Evolutionary conservation across 306 rosid species (phyloP), one percentile per base, ranked within the genome.

Genomic region (Crataegus laevigata): DNA sequence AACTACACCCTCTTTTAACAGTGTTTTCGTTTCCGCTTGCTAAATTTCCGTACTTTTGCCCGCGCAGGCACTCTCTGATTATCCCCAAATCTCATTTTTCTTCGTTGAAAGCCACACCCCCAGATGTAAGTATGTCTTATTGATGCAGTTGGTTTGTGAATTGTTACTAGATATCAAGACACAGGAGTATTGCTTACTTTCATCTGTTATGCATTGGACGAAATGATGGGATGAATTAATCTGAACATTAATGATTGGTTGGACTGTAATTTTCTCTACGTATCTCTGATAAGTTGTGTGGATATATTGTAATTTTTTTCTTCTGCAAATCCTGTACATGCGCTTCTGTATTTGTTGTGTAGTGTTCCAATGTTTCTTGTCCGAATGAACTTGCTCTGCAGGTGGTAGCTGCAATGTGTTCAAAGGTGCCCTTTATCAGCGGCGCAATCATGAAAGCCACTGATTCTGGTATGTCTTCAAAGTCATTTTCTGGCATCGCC

Each of bases 361-460:
- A 42, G n/a, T 55, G 29, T 4, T 28, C 10, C 7, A n/a, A 7
- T 12, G 30, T 76, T 59, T 45, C 68, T 26, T 55, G 71, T 22
- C 71, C 73, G 52, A 80, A 68, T 71, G 69, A 75, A 28, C 76
- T 81, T 77, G 61, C 76, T 84, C 28, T 79, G 68, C 91, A 94
- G 99, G 93, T 94, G 71, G 69, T 94, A 69, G 96, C 96, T 59
- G 96, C 97, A 71, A 94, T 94, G 99, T 90, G 96, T 84, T 94
- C 99, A 24, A 94, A 94, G 90, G 96, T 94, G 11, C 99, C 99
- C 59, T 86, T 84, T 61, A 90, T 94, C 69, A 88, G 99, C 88
- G 82, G 75, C 75, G 99, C 99, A 78, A 94, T 94, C 67, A 80
- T 88, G 94, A 90, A 90, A 77, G 91, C 93, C 66, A 90, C 99